Base-by-base conservation (phyloP, 768 basidiomycete genomes). In the Dentipellis sp. region DNA sequence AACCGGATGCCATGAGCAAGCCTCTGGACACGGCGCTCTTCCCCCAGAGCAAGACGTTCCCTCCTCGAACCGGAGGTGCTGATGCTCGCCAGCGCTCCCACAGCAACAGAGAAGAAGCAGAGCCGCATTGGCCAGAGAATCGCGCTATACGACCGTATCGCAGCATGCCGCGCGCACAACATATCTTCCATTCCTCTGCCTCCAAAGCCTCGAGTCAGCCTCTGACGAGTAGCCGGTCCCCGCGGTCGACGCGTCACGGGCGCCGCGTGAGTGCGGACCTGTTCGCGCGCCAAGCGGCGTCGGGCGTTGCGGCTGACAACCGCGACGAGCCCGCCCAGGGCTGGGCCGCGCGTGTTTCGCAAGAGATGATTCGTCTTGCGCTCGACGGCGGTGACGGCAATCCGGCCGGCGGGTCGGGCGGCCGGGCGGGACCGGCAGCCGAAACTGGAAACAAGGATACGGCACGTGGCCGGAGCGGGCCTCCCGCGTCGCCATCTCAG, bases 341-440 rank as follows among this genome's bases (percentile, higher is more conserved):
- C 55, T 84, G 83, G 83, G 79, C 81, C 55, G 79, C 79, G 4
- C 74, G 78, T 54, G 78, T 83, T 17, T 79, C 82, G 45, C 76
- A 74, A 57, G 78, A 81, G 60, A 78, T 84, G 55, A 62, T 84
- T 39, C 69, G 73, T 38, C 65, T 83, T 23, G 76, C 81, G 35
- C 63, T 83, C 58, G 69, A 69, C 53, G 69, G 65, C 38, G 47
- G 46, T 14, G 37, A 23, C 34, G 36, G 19, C 63, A 62, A 45
- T 53, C 10, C 29, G 22, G 56, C 19, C 55, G 49, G 12, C 17
- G 35, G 36, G 54, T 34, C 47, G 11, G 19, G 40, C 5, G 36
- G 55, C 35, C 47, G 34, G 22, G 12, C 35, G 37, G 46, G 45
- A 10, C 12, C 48, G 38, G 45, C 54, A 46, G 38, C 42, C 22